Evolutionary conservation across 371 early-diverging fungal genomes (phyloP).

Genomic region (Mucor lusitanicus): DNA sequence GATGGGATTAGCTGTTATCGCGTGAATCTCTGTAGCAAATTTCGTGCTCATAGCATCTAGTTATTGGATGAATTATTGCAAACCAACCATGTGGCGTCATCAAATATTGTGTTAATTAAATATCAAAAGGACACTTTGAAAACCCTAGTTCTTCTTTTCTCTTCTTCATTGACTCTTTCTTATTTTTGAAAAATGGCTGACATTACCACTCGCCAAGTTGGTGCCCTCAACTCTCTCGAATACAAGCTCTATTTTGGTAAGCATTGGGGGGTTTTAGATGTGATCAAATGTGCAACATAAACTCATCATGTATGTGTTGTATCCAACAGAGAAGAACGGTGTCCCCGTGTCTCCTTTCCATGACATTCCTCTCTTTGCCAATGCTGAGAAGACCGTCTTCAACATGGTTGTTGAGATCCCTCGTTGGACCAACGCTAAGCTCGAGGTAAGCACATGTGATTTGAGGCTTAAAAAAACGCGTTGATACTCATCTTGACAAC

Average conservation of each 20-base stretch:
- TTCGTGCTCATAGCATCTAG: slow-evolving; percentile 16
- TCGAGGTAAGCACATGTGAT: slow-evolving; percentile 67
- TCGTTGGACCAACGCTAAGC: slow-evolving; percentile 95
- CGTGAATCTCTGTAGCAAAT: slow-evolving; percentile 6
- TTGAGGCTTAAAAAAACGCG: neutral
- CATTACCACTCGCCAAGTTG: slow-evolving; percentile 76
- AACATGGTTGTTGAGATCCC: slow-evolving; percentile 96
- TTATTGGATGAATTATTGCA: slow-evolving; percentile 8
- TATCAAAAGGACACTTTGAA: neutral
- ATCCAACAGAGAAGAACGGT: slow-evolving; percentile 35
- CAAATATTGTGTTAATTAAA: slow-evolving; percentile 12
- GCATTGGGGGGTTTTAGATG: neutral
- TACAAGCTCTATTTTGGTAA: slow-evolving; percentile 85
- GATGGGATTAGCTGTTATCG: neutral
- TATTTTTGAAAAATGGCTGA: slow-evolving; percentile 50
- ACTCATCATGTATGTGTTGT: neutral
- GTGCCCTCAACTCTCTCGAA: slow-evolving; percentile 85
- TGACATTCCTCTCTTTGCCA: slow-evolving; percentile 87
- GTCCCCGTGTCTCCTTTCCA: slow-evolving; percentile 87
- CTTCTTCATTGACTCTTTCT: slow-evolving; percentile 11
- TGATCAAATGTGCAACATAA: neutral
- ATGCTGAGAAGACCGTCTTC: slow-evolving; percentile 71
- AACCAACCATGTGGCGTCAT: slow-evolving; percentile 21
- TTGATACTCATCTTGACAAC: neutral
- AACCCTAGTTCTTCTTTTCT: slow-evolving; percentile 13